Percentiles rank a stretch among this genome's conserved stretches.
These are phyloP conservation scores for Pseudogymnoascus sp. DNA, from an alignment of 2,329 filamentous ascomycete genomes.

Conservation along the genomic window DNA sequence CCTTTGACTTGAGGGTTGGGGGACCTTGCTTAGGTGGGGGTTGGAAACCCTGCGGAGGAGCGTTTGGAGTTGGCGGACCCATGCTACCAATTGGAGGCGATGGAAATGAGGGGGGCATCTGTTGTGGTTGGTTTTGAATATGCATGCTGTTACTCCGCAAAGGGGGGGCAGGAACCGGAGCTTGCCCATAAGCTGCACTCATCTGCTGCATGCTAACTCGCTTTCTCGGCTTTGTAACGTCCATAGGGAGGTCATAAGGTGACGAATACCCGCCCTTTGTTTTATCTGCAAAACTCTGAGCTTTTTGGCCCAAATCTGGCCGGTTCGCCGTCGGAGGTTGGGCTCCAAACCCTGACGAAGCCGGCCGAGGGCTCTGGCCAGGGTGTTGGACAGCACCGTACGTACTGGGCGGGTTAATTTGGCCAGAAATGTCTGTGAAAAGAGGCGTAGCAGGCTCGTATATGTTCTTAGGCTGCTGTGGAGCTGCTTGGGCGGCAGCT, in stretches of 20 bases:
- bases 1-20: constrained; percentile 30
- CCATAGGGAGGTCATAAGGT: constrained; percentile 90
- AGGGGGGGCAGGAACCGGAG: constrained; percentile 19
- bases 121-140: constrained; percentile 18
- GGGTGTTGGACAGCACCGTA: constrained; percentile 15
- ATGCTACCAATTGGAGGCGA: constrained; percentile 19
- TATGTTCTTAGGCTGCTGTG: constrained; percentile 16
- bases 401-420: constrained; percentile 18
- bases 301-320: constrained; percentile 45
- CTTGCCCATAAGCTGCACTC: constrained; percentile 21
- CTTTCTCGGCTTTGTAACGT: constrained; percentile 67
- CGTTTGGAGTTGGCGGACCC: constrained; percentile 10
- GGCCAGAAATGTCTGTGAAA: constrained; percentile 26
- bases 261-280: constrained; percentile 87
- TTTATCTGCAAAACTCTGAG: constrained; percentile 84
- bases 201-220: constrained; percentile 47
- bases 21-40: not conserved
- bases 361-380: not conserved
- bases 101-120: constrained; percentile 17
- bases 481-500: constrained; percentile 12
- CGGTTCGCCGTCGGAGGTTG: constrained; percentile 25
- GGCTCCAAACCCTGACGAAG: not conserved
- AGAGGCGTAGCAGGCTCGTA: constrained; percentile 26
- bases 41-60: not conserved
- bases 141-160: constrained; percentile 26